Evolutionary conservation across 2,329 filamentous ascomycete species (phyloP).

Genomic region (Pyrenophora graminea): DNA sequence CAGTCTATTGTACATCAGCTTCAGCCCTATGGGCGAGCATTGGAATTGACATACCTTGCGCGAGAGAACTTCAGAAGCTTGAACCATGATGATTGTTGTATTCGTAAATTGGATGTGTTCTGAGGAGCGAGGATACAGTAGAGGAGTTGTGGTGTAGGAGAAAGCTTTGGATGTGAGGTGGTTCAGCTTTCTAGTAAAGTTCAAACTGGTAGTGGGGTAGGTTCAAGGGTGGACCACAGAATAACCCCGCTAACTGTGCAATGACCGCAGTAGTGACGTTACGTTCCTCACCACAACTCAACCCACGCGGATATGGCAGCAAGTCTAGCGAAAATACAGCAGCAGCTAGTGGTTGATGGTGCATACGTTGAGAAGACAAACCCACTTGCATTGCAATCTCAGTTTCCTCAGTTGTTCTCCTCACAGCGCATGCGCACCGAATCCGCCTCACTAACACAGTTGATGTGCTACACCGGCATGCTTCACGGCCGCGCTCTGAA

Average conservation of each 20-base stretch:
- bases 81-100: conserved; percentile 26
- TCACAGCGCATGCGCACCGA: conserved; percentile 30
- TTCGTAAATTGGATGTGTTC: background rate
- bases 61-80: conserved; percentile 51
- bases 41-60: conserved; percentile 59
- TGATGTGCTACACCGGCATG: conserved; percentile 3
- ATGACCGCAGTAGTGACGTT: conserved; percentile 17
- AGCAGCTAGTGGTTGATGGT: no score
- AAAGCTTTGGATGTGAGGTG: background rate
- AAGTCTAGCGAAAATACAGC: background rate
- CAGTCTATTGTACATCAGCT: conserved; percentile 16
- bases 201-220: conserved; percentile 16
- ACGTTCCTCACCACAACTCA: conserved; percentile 2
- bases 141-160: background rate
- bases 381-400: background rate
- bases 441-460: background rate
- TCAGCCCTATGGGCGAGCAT: background rate
- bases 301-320: no score
- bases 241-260: conserved; percentile 13
- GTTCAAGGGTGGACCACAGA: conserved; percentile 7
- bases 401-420: conserved; percentile 9
- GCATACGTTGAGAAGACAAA: no score
- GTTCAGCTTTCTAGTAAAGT: conserved; percentile 11
- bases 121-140: background rate
- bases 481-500: conserved; percentile 45